Base-by-base conservation (phyloP, 2,329 filamentous ascomycete species). In the Pseudogymnoascus sp. region DNA sequence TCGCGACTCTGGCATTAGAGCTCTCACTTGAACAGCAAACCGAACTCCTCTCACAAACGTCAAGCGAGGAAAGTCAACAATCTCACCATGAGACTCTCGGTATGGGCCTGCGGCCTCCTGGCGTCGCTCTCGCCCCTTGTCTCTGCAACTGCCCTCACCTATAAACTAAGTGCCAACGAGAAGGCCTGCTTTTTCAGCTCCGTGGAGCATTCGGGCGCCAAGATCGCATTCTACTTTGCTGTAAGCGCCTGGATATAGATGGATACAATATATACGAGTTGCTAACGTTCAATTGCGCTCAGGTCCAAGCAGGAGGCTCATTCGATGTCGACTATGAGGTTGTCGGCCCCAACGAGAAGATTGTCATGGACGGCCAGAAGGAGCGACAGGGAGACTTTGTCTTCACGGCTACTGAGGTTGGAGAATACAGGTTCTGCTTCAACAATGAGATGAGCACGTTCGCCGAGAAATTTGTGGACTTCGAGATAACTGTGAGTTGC, bases 391-490 rank as follows among this genome's bases (percentile, higher is more conserved):
- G 93, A 60, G 94, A 99, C 76, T 97, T 96, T 72, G 94, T 99
- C 65, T 99, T 99, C 75, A 96, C 92, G 0, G 94, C 92, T 50
- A 90, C 91, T 70, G 85, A 91, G 59, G 72, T 82, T 6, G 94
- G 94, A 66, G 93, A 97, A 71, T 97, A 97, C 78, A 85, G 86
- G 60, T 97, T 99, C 79, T 99, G 94, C 82, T 99, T 99, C 80
- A 89, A 92, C 77, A 99, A 99, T 72, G 89, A 94, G 73, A 96
- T 99, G 89, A 96, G 90, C 72, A 97, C 93, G 0, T 97, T 96
- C 73, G 88, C 92, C 59, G 94, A 99, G 77, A 99, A 99, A 79
- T 86, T 91, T 73, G 92, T 99, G 65, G 94, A 99, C 75, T 97
- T 99, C 71, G 94, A 99, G 78, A 96, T 99, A 72, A 84, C 92